phyloP scores from a whole-genome alignment of 345 rosid species.

The Linum tenue region DNA sequence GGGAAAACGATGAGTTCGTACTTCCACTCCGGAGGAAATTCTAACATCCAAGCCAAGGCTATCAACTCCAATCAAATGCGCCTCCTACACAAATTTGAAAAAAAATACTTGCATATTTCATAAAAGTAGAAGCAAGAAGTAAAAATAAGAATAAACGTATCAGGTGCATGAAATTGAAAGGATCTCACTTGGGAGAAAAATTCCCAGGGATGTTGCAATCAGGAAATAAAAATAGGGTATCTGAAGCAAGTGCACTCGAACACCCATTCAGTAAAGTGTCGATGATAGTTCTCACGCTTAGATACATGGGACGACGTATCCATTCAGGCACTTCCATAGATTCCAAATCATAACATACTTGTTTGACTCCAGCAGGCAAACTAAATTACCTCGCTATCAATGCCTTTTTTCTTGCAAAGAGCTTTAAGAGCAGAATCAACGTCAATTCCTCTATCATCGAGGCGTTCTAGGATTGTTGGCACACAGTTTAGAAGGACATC shows the following conservation, averaged over 20 bases:
- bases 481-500: slow-evolving; percentile 65
- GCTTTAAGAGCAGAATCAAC: slow-evolving; percentile 66
- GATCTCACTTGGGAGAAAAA: no score
- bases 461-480: slow-evolving; percentile 54
- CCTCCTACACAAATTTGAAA: slow-evolving; percentile 38
- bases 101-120: not conserved
- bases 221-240: no score
- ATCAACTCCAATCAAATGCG: slow-evolving; percentile 71
- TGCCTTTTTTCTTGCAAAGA: slow-evolving; percentile 86
- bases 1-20: slow-evolving; percentile 83
- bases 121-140: not conserved
- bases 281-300: no score
- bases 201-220: not conserved
- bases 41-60: slow-evolving; percentile 92
- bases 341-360: no score
- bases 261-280: no score
- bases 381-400: slow-evolving; percentile 51
- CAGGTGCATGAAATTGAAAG: no score
- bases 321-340: no score
- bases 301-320: no score
- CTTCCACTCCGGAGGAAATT: slow-evolving; percentile 56
- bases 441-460: slow-evolving; percentile 48
- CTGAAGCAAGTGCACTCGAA: no score
- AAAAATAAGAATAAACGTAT: no score
- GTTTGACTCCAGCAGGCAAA: no score